Evolutionary conservation across 2,329 filamentous ascomycete genomes (phyloP).

Genomic region (Coniochaeta prunicola): DNA sequence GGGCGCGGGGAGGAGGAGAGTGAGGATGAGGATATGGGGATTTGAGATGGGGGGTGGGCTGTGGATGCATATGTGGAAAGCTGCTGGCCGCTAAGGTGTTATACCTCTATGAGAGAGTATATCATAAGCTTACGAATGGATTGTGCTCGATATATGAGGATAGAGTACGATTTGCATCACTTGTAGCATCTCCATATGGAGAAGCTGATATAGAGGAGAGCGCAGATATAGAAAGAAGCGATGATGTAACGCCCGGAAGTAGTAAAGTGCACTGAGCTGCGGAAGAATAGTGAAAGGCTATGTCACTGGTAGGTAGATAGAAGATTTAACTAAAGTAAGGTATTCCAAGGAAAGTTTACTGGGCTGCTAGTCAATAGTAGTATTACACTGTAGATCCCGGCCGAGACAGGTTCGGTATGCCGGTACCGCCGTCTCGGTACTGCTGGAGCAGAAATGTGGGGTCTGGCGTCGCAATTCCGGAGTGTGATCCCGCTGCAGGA

Average conservation of each 20-base stretch:
- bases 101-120: background rate
- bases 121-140: background rate
- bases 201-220: too few species aligned
- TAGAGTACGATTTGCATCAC: too few species aligned
- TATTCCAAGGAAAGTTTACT: too few species aligned
- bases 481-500: background rate
- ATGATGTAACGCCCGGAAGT: too few species aligned
- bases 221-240: too few species aligned
- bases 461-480: background rate
- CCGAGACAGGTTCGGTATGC: background rate
- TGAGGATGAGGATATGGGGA: conserved; percentile 46
- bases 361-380: too few species aligned
- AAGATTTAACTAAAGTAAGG: too few species aligned
- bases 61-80: background rate
- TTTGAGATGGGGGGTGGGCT: conserved; percentile 7
- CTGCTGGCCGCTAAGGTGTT: background rate
- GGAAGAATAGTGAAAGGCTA: too few species aligned
- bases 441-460: background rate
- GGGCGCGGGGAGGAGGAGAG: conserved; percentile 55
- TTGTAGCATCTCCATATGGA: background rate
- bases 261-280: too few species aligned
- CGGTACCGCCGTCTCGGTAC: background rate
- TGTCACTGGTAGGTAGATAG: too few species aligned
- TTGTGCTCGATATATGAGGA: background rate
- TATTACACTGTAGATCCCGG: too few species aligned